Evolutionary conservation across 352 stramenopile species (phyloP), one percentile per base, ranked within the genome.

Genomic region (Pythium phragmiticola): DNA sequence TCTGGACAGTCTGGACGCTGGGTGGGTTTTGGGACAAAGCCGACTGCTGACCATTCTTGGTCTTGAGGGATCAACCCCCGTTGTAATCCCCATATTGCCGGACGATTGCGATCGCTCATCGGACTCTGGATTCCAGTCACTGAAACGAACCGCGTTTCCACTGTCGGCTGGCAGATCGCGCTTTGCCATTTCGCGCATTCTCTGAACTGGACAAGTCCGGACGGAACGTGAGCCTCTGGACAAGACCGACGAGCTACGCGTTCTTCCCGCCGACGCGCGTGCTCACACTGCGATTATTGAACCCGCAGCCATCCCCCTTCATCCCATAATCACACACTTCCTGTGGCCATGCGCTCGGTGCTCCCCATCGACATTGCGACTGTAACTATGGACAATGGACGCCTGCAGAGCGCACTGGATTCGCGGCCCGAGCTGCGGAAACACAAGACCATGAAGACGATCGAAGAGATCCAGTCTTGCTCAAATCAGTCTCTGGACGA

Each of bases 391-490:
- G 49, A 58, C 48, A 54, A 69, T n/a, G 19, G 26, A 7, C 46
- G 54, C 26, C 53, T 19, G 17, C 34, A 39, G 3, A 39, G 34
- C 34, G 4, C 34, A 6, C 4, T 39, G 34, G 34, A 39, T 13
- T 14, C 34, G 34, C 43, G 62, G 41, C 63, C 63, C 48, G 63
- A 69, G 56, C 63, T 69, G 30, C 63, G 55, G 13, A 69, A 69
- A 39, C 48, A 65, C 63, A 64, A 65, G 49, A 69, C 63, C 41
- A 63, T 69, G 55, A 69, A 69, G 48, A 59, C 63, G n/a, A 65
- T 69, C 33, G 63, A 69, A 21, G 61, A 54, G 12, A 39, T 66
- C 50, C 26, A 5, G 26, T 30, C 23, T 65, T 14, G 4, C n/a
- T 53, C 61, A 1, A 68, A 63, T 46, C 45, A 36, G 2, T 37